Base-by-base conservation (phyloP, 1,139 yeast species). In the Taiozyma sp. region DNA sequence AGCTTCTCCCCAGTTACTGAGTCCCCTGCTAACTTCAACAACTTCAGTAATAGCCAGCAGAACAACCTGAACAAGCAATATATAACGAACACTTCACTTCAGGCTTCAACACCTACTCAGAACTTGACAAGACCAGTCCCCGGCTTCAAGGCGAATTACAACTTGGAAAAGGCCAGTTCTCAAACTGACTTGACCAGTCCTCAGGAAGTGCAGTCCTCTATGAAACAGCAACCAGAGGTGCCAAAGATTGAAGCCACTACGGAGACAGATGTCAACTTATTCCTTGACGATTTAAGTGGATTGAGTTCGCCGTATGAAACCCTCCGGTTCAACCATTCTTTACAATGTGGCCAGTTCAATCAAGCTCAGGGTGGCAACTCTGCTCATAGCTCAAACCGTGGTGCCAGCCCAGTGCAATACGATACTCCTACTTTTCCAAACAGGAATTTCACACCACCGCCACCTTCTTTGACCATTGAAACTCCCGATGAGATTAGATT, bases 401-500 rank as follows among this genome's bases (percentile, higher is more conserved):
- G 41, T 19, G 14, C 14, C 4, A 46, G 49, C n/a, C 48, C 51
- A 4, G 40, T 27, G 9, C 46, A 43, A 14, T 32, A 39, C 3
- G 27, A 43, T 19, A 46, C 52, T 3, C 49, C 52, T 22, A 40
- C 45, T 13, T 39, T 40, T n/a, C 36, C 34, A 36, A 43, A 32
- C 30, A 27, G 22, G 9, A 38, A 38, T 24, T 22, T 28, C 8
- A 29, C 49, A 32, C 30, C 32, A 3, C 46, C 27, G 7, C 43
- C 52, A 32, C 54, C 60, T 4, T 56, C 59, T 4, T 45, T 54
- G 49, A 56, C 55, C 45, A 58, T 58, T 32, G 55, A 58, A 5
- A 53, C 59, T 3, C 57, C 60, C 4, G 52, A 48, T 22, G 58
- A 56, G 8, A 46, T 50, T 12, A 38, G 16, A 42, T 23, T 29